phyloP scores from a whole-genome alignment of 1,284 basidiomycete species.

The Papiliotrema terrestris region DNA sequence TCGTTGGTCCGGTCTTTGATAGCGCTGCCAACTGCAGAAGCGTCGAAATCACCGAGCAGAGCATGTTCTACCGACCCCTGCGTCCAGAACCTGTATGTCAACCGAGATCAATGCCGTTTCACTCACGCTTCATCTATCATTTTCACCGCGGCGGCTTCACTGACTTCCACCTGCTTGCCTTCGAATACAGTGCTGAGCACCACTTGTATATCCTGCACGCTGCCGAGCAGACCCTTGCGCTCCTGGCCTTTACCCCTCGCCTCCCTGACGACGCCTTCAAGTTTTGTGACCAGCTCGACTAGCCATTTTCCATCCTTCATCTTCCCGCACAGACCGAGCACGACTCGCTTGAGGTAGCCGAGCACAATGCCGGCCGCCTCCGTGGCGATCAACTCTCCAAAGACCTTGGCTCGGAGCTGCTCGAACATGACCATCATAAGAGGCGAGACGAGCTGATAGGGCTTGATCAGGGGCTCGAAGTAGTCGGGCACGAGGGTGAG shows the following conservation, averaged over 20 bases:
- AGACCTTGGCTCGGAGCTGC: conserved; percentile 64
- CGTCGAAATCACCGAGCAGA: not conserved
- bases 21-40: not conserved
- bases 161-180: conserved; percentile 1
- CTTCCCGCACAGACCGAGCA: conserved; percentile 59
- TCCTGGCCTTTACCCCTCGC: conserved; percentile 36
- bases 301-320: conserved; percentile 49
- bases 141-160: not conserved
- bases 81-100: not conserved
- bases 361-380: conserved; percentile 63
- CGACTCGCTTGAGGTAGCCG: conserved; percentile 61
- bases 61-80: not conserved
- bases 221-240: conserved; percentile 50
- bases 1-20: not conserved
- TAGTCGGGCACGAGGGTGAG: conserved; percentile 35
- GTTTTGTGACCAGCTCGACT: conserved; percentile 17
- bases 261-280: conserved; percentile 23
- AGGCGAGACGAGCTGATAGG: conserved; percentile 57
- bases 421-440: conserved; percentile 73
- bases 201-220: conserved; percentile 57
- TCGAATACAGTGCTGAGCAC: conserved; percentile 54
- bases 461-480: conserved; percentile 9
- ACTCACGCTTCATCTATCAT: conserved; percentile 7
- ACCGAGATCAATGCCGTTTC: not conserved
- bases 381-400: conserved; percentile 56